phyloP scores from a whole-genome alignment of 306 rosid species.

The Senna tora region DNA sequence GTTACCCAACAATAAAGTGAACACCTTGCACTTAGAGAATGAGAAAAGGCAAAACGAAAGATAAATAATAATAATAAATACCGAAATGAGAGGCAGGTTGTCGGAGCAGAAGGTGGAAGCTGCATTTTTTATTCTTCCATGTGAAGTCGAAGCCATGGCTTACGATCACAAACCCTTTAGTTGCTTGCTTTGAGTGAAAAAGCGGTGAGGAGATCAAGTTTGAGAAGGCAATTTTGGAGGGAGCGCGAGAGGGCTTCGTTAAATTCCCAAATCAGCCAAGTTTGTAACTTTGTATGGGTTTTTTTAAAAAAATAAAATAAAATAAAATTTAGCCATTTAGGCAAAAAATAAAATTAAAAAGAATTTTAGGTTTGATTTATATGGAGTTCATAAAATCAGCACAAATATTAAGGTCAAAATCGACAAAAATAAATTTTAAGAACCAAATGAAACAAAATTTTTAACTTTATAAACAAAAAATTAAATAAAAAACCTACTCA shows the following conservation, averaged over 20 bases:
- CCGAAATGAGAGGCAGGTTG: slow-evolving; percentile 63
- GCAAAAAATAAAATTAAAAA: too few relatives aligned
- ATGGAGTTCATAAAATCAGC: too few relatives aligned
- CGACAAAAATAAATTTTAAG: too few relatives aligned
- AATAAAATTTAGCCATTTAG: too few relatives aligned
- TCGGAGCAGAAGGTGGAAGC: slow-evolving; percentile 58
- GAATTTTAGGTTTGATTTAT: too few relatives aligned
- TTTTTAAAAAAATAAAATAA: too few relatives aligned
- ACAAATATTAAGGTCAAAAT: too few relatives aligned
- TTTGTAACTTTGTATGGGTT: too few relatives aligned
- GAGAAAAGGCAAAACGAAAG: background rate
- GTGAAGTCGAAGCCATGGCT: slow-evolving; percentile 68
- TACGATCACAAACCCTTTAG: background rate
- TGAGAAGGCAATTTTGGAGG: slow-evolving; percentile 31
- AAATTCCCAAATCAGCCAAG: background rate
- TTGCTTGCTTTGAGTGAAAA: background rate
- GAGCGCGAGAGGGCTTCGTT: slow-evolving; percentile 1
- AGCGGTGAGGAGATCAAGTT: background rate
- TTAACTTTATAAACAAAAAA: too few relatives aligned
- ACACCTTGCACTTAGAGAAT: background rate
- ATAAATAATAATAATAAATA: too few relatives aligned
- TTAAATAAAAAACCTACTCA: too few relatives aligned
- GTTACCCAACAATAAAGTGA: background rate
- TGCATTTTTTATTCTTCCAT: slow-evolving; percentile 51
- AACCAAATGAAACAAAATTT: too few relatives aligned